phyloP scores from a whole-genome alignment of 441 rosid genomes.

The Jatropha multifida region DNA sequence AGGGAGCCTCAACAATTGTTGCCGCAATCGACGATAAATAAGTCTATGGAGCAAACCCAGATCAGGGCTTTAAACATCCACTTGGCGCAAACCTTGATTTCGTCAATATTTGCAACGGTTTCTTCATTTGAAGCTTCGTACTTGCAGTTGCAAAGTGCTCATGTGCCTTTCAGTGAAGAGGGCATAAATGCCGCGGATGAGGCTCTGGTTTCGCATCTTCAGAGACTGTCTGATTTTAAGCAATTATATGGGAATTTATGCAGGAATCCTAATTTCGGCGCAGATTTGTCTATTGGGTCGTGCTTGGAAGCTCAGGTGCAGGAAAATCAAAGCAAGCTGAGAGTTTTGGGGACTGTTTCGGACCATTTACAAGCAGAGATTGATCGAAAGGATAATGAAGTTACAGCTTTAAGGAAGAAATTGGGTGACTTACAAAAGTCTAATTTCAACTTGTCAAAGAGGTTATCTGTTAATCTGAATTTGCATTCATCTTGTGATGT shows the following conservation, averaged over 20 bases:
- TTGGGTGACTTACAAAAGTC: slow-evolving; percentile 56
- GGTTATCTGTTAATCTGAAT: slow-evolving; percentile 47
- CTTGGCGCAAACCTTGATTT: slow-evolving; percentile 48
- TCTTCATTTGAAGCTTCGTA: slow-evolving; percentile 89
- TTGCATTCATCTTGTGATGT: slow-evolving; percentile 45
- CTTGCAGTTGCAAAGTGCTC: slow-evolving; percentile 76
- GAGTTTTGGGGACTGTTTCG: slow-evolving; percentile 68
- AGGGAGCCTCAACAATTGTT: slow-evolving; percentile 6
- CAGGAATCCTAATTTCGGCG: slow-evolving; percentile 43
- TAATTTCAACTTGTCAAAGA: slow-evolving; percentile 54
- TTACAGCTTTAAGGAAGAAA: slow-evolving; percentile 49
- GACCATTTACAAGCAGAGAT: slow-evolving; percentile 78
- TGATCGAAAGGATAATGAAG: slow-evolving; percentile 64
- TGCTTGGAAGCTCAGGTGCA: slow-evolving; percentile 81
- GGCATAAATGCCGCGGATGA: slow-evolving; percentile 61
- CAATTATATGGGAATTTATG: slow-evolving; percentile 45
- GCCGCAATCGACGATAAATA: slow-evolving; percentile 1
- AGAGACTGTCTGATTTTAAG: slow-evolving; percentile 68
- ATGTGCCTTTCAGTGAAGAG: slow-evolving; percentile 69
- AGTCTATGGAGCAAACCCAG: slow-evolving; percentile 25
- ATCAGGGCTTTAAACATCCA: slow-evolving; percentile 38
- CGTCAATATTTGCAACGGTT: slow-evolving; percentile 63
- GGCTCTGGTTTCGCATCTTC: slow-evolving; percentile 68
- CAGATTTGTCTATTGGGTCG: slow-evolving; percentile 58
- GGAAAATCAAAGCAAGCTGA: slow-evolving; percentile 92